phyloP scores from a whole-genome alignment of 2,329 filamentous ascomycete species.

The Rutstroemia sp. region DNA sequence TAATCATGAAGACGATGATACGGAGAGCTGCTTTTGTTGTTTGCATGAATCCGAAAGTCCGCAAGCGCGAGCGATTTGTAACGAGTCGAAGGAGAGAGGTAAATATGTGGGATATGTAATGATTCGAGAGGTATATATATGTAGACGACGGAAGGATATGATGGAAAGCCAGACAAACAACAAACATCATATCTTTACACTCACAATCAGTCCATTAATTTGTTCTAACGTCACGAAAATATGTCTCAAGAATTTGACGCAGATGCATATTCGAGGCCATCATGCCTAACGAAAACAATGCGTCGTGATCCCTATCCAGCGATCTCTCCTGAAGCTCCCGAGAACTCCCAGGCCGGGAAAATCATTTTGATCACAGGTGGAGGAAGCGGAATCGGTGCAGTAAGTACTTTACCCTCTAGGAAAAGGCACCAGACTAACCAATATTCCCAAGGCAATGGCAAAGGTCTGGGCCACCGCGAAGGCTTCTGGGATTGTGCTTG shows the following conservation, averaged over 20 bases:
- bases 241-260: background rate
- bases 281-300: background rate
- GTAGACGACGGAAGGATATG: too few species aligned
- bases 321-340: conserved; percentile 21
- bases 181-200: too few species aligned
- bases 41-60: too few species aligned
- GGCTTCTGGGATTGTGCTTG: conserved; percentile 24
- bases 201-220: too few species aligned
- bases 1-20: too few species aligned
- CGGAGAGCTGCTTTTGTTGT: too few species aligned
- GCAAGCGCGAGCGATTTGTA: too few species aligned
- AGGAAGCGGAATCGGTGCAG: conserved; percentile 13
- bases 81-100: too few species aligned
- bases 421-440: background rate
- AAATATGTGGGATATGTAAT: too few species aligned
- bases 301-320: conserved; percentile 19
- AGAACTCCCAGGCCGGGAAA: background rate
- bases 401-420: background rate
- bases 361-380: conserved; percentile 9
- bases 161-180: too few species aligned
- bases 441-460: background rate
- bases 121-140: too few species aligned
- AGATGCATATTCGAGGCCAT: background rate
- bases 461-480: conserved; percentile 13
- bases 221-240: too few species aligned